Evolutionary conservation across 2,329 filamentous ascomycete species (phyloP).

Genomic region (Gaeumannomyces tritici): DNA sequence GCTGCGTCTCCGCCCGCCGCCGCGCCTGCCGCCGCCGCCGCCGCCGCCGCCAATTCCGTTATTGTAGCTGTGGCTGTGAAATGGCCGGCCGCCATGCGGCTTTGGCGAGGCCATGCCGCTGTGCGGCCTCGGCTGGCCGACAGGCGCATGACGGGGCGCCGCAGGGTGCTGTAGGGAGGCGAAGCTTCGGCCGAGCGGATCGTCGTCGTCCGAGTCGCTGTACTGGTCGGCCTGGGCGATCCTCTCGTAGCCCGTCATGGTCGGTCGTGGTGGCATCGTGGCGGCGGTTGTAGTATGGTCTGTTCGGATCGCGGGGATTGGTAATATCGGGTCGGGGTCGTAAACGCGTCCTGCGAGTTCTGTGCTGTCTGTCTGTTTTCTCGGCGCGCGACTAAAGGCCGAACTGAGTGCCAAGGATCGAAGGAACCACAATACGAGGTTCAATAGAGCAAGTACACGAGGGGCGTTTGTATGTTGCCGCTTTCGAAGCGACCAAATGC

Average conservation of each 20-base stretch:
- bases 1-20: constrained; percentile 30
- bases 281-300: neutral
- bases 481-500: neutral
- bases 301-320: neutral
- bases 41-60: constrained; percentile 15
- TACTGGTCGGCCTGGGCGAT: constrained; percentile 73
- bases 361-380: neutral
- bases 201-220: constrained; percentile 60
- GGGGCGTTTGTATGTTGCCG: neutral
- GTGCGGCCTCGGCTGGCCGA: constrained; percentile 50
- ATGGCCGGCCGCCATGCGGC: constrained; percentile 17
- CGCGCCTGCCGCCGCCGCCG: constrained; percentile 26
- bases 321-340: neutral
- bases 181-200: constrained; percentile 39
- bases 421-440: neutral
- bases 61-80: neutral
- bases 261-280: constrained; percentile 57
- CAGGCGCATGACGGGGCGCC: constrained; percentile 54
- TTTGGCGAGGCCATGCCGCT: constrained; percentile 51
- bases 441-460: neutral
- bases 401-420: neutral
- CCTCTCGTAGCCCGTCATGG: constrained; percentile 76
- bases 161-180: constrained; percentile 42
- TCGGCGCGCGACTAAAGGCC: neutral
- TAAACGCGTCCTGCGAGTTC: neutral